Base-by-base conservation (phyloP, 2,329 filamentous ascomycete species). In the Xylariaceae sp. region DNA sequence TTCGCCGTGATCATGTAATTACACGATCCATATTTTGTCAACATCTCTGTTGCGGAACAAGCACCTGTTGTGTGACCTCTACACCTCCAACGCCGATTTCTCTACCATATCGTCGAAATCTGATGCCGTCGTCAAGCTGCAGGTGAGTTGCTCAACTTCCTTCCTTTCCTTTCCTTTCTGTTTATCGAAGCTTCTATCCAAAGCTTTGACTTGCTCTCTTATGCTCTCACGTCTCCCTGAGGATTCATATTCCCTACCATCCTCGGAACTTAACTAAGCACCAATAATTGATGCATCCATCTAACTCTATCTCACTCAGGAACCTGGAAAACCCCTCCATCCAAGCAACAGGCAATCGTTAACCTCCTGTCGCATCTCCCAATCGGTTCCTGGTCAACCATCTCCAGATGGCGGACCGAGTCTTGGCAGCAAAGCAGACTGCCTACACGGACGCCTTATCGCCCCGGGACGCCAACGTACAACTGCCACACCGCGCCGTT, bases 371-470 rank as follows among this genome's bases (percentile, higher is more conserved):
- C 31, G 31, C 44, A 47, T 41, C 38, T 43, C 44, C 36, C 36
- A 15, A 24, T 33, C 19, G 37, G 38, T 33, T 32, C 47, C 41
- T 35, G 41, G 33, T 13, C 41, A 26, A 29, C 29, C 34, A 38
- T 29, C 48, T 48, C 44, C 54, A 53, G 45, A 75, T 75, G 72
- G 65, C 72, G 47, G 69, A 74, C 57, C 66, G 68, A 59, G 41
- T 61, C 39, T 63, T 75, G 57, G 67, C 65, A 49, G 63, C 65
- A 45, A 73, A 70, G 62, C 73, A 73, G 47, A 66, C 62, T 55
- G 59, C 73, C 59, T 76, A 81, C 53, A 69, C 79, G 63, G 80
- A 83, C 61, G 79, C 80, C 41, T 68, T 84, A 60, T 81, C 79
- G 43, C 79, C 79, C 53, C 71, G 79, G 61, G 79, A 84, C 68